Base-by-base conservation (phyloP, 345 rosid genomes). In the Lenwebbia sp. region DNA sequence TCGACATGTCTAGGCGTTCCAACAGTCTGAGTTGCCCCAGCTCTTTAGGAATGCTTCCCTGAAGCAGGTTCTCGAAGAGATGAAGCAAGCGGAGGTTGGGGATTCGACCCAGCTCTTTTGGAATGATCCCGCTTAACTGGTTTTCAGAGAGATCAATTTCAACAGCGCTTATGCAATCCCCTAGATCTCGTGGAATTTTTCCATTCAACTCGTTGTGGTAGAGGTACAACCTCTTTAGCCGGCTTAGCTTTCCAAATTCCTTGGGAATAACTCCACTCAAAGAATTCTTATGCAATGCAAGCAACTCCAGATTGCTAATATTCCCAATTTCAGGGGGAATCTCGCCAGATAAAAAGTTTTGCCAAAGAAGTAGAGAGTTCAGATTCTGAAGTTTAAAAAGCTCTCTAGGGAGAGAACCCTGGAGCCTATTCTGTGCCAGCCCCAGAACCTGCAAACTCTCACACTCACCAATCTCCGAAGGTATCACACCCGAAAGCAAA, bases 131-230 rank as follows among this genome's bases (percentile, higher is more conserved):
- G 17, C 88, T 89, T 55, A 96, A 86, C 85, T 83, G 87, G 86
- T 96, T 96, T 90, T 96, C 98, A 4, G 98, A 96, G 81, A 96
- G 91, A 88, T 96, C 98, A n/a, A 96, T 93, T 91, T 96, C 95
- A 25, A 88, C 74, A 54, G 93, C 91, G 89, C 86, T 86, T 74
- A 87, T 84, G 78, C 94, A 91, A 88, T 93, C 91, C 54, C 94
- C 96, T 54, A 95, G 87, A 83, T 95, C 95, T 54, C 50, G 76
- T 37, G 98, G 96, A 91, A 96, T 92, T 28, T 94, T 91, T 85
- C 96, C 96, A 83, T 93, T 96, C 87, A 96, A 86, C 88, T 88
- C 92, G 84, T 96, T 96, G 50, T 91, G 88, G 91, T 96, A 96
- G 49, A 96, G 86, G 84, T 92, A 95, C 91, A 96, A 88, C 84